Base-by-base conservation (phyloP, 2,329 filamentous ascomycete species). In the Aspergillus unguis region DNA sequence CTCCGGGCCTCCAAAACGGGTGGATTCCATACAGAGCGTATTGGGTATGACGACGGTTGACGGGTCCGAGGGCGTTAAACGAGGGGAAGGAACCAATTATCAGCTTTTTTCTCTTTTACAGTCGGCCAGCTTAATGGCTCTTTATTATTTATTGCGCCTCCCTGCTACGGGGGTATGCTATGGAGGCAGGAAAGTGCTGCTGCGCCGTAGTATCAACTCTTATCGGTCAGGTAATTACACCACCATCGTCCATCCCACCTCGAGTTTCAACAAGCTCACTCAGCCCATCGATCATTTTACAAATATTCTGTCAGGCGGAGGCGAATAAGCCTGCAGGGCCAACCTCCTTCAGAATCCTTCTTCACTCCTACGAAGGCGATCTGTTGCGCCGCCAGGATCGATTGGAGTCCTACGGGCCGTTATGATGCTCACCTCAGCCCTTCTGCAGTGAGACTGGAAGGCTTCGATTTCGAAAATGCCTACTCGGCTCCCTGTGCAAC, bases 11-110 rank as follows among this genome's bases (percentile, higher is more conserved):
- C 23, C 29, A 40, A 42, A 29, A 32, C 23, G 33, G 33, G 41
- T 50, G 43, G 43, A 26, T 33, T 48, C 53, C 37, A 26, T 52
- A 52, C 53, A 7, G 17, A 46, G 6, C 9, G 44, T 54, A 44
- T 29, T 45, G 40, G 45, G n/a, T 44, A 58, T 56, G 54, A 58
- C 51, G 56, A 50, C 42, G 56, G 42, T 51, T 32, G 44, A 50
- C 53, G 48, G 56, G 56, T 53, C 56, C 46, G 56, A 58, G 56
- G 52, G 56, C 53, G 36, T 45, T 23, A 45, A 48, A 47, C 40
- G 45, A 52, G 50, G 42, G 41, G 47, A 42, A 45, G 32, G 44
- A 44, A 36, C 28, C 44, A 44, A 41, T 17, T 25, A 44, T 31
- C 25, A 9, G 32, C 6, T 9, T 11, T 4, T 32, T 4, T 25